These are phyloP conservation scores for Inosperma sp. DNA, from an alignment of 768 basidiomycete species.

Conservation along the genomic window DNA sequence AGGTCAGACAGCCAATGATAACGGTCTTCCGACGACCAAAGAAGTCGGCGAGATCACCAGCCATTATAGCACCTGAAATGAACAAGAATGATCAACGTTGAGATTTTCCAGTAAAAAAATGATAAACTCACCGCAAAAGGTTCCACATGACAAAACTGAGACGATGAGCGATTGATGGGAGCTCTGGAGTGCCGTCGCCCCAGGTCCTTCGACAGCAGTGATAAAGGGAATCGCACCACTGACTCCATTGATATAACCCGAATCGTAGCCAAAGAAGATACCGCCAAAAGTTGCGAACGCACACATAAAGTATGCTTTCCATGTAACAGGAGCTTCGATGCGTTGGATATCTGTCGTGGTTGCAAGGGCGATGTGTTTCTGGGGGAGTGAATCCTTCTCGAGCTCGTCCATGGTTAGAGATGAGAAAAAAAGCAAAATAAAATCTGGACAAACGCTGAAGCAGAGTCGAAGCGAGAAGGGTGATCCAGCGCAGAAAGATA, in stretches of 20 bases:
- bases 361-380: background rate
- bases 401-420: conserved; percentile 2
- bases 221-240: conserved; percentile 60
- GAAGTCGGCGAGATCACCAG: conserved; percentile 33
- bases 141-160: conserved; percentile 79
- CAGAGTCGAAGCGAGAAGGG: too few relatives aligned
- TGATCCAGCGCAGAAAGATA: background rate
- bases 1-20: conserved; percentile 54
- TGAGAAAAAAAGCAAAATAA: background rate
- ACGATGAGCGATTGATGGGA: conserved; percentile 45
- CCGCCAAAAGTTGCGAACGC: conserved; percentile 48
- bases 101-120: conserved; percentile 43
- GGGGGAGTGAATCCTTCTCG: background rate
- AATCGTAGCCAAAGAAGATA: conserved; percentile 67
- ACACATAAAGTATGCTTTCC: conserved; percentile 19
- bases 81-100: conserved; percentile 35
- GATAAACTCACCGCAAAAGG: conserved; percentile 67
- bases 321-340: conserved; percentile 9
- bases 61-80: conserved; percentile 32
- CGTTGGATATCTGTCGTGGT: conserved; percentile 1
- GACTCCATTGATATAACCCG: conserved; percentile 79
- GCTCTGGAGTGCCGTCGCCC: conserved; percentile 37
- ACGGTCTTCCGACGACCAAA: conserved; percentile 63
- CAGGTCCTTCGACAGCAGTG: conserved; percentile 16
- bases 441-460: background rate